phyloP scores from a whole-genome alignment of 1,284 basidiomycete genomes.

The Rhodotorula sp. region DNA sequence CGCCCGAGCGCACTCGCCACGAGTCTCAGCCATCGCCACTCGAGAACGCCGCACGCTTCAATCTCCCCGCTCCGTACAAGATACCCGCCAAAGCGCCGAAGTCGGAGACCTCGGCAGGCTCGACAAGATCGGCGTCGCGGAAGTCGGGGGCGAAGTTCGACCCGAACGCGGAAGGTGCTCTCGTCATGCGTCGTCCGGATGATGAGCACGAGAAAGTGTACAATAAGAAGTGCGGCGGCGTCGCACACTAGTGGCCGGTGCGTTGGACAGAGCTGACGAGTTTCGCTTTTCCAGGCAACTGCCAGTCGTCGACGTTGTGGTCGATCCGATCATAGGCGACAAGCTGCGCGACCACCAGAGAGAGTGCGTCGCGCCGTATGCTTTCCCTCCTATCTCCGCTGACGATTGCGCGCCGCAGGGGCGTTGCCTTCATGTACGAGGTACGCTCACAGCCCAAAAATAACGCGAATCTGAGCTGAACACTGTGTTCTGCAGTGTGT shows the following conservation, averaged over 20 bases:
- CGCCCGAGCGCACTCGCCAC: neutral
- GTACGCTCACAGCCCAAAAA: neutral
- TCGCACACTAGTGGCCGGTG: neutral
- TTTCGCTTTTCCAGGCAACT: slow-evolving; percentile 51
- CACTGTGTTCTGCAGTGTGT: slow-evolving; percentile 58
- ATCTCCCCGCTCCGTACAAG: neutral
- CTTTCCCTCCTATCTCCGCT: slow-evolving; percentile 47
- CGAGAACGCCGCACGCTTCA: neutral
- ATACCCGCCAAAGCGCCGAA: neutral
- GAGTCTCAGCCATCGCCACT: neutral
- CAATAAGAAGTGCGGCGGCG: slow-evolving; percentile 66
- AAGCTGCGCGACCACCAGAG: slow-evolving; percentile 85
- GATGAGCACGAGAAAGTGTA: slow-evolving; percentile 66
- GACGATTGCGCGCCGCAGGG: slow-evolving; percentile 17
- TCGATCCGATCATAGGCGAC: slow-evolving; percentile 83
- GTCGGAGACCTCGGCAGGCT: neutral
- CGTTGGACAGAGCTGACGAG: slow-evolving; percentile 52
- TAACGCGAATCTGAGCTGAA: neutral
- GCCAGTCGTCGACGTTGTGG: slow-evolving; percentile 75
- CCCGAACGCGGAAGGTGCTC: slow-evolving; percentile 69
- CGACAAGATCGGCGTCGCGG: neutral
- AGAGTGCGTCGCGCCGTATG: slow-evolving; percentile 58
- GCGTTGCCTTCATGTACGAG: slow-evolving; percentile 82
- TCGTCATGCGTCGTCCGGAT: slow-evolving; percentile 82
- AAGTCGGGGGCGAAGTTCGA: slow-evolving; percentile 54